Percentiles rank a stretch among this genome's conserved stretches.
These are phyloP conservation scores for Naganishia antarctica DNA, from an alignment of 768 basidiomycete genomes.

Conservation along the genomic window DNA sequence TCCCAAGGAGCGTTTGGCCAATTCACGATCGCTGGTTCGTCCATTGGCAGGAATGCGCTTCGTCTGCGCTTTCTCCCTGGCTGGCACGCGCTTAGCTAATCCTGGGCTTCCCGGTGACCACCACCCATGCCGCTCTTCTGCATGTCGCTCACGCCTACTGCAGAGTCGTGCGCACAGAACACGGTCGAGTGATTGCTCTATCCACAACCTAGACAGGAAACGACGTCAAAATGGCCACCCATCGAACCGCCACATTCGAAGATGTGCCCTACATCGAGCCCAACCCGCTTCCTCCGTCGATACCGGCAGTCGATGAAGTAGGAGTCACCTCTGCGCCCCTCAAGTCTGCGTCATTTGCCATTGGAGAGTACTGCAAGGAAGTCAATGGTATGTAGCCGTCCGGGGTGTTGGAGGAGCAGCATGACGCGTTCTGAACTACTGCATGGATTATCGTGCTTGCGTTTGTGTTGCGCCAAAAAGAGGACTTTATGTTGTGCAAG, in stretches of 20 bases:
- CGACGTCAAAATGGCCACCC: conserved; percentile 25
- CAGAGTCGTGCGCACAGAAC: no score
- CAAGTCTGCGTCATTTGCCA: conserved; percentile 94
- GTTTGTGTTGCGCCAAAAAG: conserved; percentile 48
- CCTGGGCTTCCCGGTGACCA: background rate
- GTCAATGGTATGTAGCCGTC: conserved; percentile 70
- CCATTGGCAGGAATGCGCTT: conserved; percentile 62
- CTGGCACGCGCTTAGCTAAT: conserved; percentile 11
- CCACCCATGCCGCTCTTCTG: background rate
- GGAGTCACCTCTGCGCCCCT: conserved; percentile 86
- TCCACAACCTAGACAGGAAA: background rate
- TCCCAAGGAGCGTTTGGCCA: background rate
- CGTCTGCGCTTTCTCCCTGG: conserved; percentile 51
- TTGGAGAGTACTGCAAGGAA: conserved; percentile 90
- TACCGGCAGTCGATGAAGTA: conserved; percentile 80
- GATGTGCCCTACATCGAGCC: conserved; percentile 48
- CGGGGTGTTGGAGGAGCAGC: background rate
- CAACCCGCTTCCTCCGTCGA: conserved; percentile 48
- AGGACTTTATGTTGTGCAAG: conserved; percentile 98
- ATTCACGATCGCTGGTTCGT: conserved; percentile 34
- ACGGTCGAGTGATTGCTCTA: no score
- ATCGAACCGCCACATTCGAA: conserved; percentile 35
- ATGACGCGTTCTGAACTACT: background rate
- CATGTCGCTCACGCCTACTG: background rate
- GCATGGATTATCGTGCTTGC: no score